Evolutionary conservation across 371 early-diverging fungal genomes (phyloP).

Genomic region (Coemansia sp.): DNA sequence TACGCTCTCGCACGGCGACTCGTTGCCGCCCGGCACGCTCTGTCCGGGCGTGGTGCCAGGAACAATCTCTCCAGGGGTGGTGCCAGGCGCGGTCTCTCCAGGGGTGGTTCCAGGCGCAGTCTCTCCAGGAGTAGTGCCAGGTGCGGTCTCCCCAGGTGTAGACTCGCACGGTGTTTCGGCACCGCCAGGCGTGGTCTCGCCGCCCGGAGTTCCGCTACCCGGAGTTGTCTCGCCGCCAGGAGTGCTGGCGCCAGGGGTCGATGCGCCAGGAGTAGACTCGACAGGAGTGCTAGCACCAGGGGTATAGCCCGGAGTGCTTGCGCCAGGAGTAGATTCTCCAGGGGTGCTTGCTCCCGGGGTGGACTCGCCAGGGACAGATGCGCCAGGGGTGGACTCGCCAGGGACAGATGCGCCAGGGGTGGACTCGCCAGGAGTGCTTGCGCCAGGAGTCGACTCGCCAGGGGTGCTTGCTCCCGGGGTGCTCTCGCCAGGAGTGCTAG

Average conservation of each 20-base stretch:
- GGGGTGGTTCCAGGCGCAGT: slow-evolving; percentile 5
- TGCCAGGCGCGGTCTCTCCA: slow-evolving; percentile 8
- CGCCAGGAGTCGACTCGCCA: slow-evolving; percentile 10
- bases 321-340: slow-evolving; percentile 13
- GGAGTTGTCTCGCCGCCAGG: slow-evolving; percentile 5
- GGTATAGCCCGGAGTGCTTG: not conserved
- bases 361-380: not conserved
- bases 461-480: slow-evolving; percentile 7
- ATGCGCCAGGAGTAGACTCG: not conserved
- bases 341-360: slow-evolving; percentile 1
- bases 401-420: slow-evolving; percentile 11
- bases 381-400: slow-evolving; percentile 8
- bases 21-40: not conserved
- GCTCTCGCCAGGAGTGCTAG: not conserved
- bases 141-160: slow-evolving; percentile 1
- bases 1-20: slow-evolving; percentile 9
- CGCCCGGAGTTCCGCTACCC: not conserved
- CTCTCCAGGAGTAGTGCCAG: not conserved
- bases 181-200: not conserved
- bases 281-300: slow-evolving; percentile 10
- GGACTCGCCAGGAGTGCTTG: not conserved
- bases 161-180: slow-evolving; percentile 11
- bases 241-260: slow-evolving; percentile 8
- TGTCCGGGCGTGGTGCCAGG: not conserved
- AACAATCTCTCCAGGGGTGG: not conserved